A percentile compares a stretch with the other conserved stretches of the same genome.
These are phyloP conservation scores for Cicer judaicum DNA, from an alignment of 306 rosid species.

Conservation along the genomic window DNA sequence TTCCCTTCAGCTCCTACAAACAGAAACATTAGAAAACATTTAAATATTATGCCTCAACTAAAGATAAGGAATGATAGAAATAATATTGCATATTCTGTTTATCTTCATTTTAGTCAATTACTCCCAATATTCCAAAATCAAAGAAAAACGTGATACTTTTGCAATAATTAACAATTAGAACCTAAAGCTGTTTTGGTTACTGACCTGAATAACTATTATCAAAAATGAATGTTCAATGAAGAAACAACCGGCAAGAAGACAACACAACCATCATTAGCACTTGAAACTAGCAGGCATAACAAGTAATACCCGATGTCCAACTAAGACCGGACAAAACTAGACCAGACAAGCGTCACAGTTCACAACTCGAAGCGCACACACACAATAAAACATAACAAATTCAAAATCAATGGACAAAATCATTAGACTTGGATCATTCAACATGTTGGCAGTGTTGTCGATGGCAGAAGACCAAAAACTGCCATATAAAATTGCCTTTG, in stretches of 20 bases:
- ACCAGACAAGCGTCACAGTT: background rate
- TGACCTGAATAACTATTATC: too few species aligned
- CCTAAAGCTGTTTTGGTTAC: too few species aligned
- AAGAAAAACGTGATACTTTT: too few species aligned
- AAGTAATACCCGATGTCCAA: too few species aligned
- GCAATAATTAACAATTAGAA: too few species aligned
- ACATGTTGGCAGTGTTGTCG: background rate
- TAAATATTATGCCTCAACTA: background rate
- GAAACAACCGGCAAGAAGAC: too few species aligned
- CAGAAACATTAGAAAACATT: background rate
- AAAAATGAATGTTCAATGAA: too few species aligned
- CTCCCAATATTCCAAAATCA: background rate
- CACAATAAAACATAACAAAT: background rate
- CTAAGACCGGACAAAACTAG: too few species aligned
- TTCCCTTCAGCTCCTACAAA: slow-evolving; percentile 2
- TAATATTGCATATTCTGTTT: background rate
- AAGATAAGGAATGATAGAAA: background rate
- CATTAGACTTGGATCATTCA: background rate
- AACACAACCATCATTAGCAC: too few species aligned
- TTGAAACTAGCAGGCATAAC: too few species aligned
- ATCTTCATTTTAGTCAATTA: slow-evolving; percentile 16
- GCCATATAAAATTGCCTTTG: too few species aligned
- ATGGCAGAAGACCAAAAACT: too few species aligned
- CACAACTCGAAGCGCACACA: background rate
- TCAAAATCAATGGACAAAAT: background rate